phyloP scores from a whole-genome alignment of 805 yeast species.

The Yamadazyma paraphyllophila region DNA sequence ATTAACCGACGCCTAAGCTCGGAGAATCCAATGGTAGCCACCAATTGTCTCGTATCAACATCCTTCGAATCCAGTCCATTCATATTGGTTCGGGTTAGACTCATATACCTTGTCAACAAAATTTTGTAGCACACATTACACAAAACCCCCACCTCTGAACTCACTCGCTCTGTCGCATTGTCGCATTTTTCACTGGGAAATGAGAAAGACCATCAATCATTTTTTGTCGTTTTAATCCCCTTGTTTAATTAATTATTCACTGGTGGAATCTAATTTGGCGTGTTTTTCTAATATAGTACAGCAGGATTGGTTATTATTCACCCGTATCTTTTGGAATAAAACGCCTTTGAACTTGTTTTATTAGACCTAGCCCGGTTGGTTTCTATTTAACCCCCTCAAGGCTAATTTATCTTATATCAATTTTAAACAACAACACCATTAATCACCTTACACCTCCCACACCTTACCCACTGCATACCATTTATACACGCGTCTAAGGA shows the following conservation, averaged over 20 bases:
- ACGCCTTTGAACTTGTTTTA: no score
- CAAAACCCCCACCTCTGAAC: neutral
- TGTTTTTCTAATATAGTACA: neutral
- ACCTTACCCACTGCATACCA: no score
- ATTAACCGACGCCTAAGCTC: neutral
- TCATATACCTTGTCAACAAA: no score
- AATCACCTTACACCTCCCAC: no score
- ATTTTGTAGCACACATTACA: neutral
- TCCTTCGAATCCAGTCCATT: no score
- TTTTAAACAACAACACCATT: neutral
- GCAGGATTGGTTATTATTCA: neutral
- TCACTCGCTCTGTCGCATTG: neutral
- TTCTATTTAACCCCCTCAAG: neutral
- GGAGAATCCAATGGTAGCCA: no score
- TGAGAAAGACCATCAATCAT: slow-evolving; percentile 8
- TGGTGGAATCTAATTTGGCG: slow-evolving; percentile 1
- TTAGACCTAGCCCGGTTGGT: no score
- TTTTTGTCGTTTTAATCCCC: slow-evolving; percentile 11
- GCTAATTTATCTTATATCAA: neutral
- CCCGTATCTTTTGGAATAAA: no score
- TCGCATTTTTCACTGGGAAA: slow-evolving; percentile 5
- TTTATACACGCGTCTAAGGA: neutral
- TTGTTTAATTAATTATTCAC: slow-evolving; percentile 1
- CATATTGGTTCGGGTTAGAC: no score
- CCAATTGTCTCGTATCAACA: no score